Conservation (phyloP, 2,329 filamentous ascomycete genomes). For the Ophiocordyceps camponoti-leonardi region DNA sequence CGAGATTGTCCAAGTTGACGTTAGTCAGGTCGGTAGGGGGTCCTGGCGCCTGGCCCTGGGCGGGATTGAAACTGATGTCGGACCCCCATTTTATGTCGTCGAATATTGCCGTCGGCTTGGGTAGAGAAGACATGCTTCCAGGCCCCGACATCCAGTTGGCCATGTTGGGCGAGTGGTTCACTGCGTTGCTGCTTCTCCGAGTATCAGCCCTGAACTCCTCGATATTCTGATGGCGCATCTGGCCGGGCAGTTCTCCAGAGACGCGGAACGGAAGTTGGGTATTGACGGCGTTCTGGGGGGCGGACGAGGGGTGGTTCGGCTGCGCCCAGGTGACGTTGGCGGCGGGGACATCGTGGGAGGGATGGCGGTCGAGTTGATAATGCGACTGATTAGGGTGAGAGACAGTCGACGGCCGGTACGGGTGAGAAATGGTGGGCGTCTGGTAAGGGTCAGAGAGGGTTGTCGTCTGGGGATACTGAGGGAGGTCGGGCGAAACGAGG, state of each 20-base stretch:
- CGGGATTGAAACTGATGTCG: constrained; percentile 42
- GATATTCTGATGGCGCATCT: constrained; percentile 23
- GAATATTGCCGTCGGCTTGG: constrained; percentile 17
- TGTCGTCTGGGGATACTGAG: neutral
- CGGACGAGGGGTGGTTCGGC: constrained; percentile 7
- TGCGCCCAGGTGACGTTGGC: constrained; percentile 36
- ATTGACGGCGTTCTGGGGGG: constrained; percentile 9
- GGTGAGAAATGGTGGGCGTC: neutral
- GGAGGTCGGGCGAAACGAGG: constrained; percentile 11
- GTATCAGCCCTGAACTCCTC: constrained; percentile 24
- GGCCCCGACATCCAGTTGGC: constrained; percentile 23
- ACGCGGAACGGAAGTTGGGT: constrained; percentile 8
- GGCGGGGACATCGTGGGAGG: constrained; percentile 34
- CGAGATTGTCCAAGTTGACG: constrained; percentile 38
- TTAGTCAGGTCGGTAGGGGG: constrained; percentile 34
- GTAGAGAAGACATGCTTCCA: constrained; percentile 7
- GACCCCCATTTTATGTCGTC: constrained; percentile 48
- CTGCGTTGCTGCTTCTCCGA: constrained; percentile 13
- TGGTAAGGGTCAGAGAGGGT: neutral
- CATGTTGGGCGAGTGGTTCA: constrained; percentile 19
- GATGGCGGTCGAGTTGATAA: constrained; percentile 8
- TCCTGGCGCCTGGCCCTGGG: constrained; percentile 40
- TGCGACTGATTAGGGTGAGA: constrained; percentile 2
- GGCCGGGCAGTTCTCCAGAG: constrained; percentile 19
- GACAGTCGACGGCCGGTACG: constrained; percentile 11